Evolutionary conservation across 179 eudicot genomes (phyloP), one percentile per base, ranked within the genome.

Genomic region (Silene coronaria): DNA sequence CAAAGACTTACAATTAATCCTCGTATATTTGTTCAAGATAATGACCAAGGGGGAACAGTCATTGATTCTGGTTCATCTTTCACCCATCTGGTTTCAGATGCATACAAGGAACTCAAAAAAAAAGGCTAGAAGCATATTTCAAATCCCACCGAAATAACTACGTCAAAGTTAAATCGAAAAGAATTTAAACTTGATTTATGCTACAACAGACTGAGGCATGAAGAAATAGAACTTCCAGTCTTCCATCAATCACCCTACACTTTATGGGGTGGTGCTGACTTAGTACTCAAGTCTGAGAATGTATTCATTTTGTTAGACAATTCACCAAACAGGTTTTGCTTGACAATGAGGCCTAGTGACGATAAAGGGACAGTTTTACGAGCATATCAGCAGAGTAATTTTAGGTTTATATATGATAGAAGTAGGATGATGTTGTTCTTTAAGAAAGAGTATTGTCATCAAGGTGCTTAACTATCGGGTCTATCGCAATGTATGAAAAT

Each of bases 31-130:
- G 3, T 34, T 16, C 36, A 6, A 34, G 9, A 2, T 17, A 17
- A 66, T 9, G 46, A 32, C 0, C 22, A 66, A 12, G 70, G 36
- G 9, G 70, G 48, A 3, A 66, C 48, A 7, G n/a, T 66, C 12
- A 66, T 66, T n/a, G 70, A 66, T 32, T 32, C 70, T 3, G 70
- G 70, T 32, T 5, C 38, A 6, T 17, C 22, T 66, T 66, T 66
- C 4, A 66, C 23, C 21, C 10, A 19, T 17, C 10, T 66, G 9
- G 46, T 66, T 2, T 2, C 23, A 32, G 24, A 32, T 19, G 70
- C 70, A 7, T 34, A 66, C 16, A 9, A 66, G 2, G 46, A 30
- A n/a, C 24, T 66, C 9, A 16, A 30, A 32, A 66, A 32, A 66
- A 4, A 0, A 4, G 5, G 19, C 7, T 66, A n/a, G 3, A 66